A percentile compares a stretch with the other conserved stretches of the same genome.
Conservation (phyloP, 2,329 filamentous ascomycete genomes). For the Fusarium annulatum region DNA sequence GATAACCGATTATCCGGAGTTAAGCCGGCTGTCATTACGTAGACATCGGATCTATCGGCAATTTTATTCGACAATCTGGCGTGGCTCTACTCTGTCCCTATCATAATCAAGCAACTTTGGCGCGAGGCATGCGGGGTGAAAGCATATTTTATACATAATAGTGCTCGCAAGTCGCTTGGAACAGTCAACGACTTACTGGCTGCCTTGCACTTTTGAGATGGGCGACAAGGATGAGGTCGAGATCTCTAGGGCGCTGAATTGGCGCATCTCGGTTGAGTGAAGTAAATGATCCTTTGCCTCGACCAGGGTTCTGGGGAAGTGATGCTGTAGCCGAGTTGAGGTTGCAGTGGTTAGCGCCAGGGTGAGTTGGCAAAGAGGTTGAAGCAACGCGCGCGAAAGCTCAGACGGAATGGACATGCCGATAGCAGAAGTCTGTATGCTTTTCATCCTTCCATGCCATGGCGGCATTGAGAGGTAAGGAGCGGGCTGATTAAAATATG, state of each 20-base stretch:
- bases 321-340: background rate
- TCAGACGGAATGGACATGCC: background rate
- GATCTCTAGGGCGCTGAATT: background rate
- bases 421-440: accelerated
- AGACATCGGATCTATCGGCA: background rate
- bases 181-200: background rate
- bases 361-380: accelerated
- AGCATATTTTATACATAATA: background rate
- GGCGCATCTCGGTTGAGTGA: background rate
- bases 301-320: background rate
- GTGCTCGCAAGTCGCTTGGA: background rate
- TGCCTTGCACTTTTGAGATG: background rate
- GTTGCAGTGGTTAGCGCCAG: accelerated
- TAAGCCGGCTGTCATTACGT: background rate
- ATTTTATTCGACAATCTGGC: background rate
- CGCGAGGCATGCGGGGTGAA: background rate
- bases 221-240: background rate
- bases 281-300: background rate
- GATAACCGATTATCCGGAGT: background rate
- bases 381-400: accelerated
- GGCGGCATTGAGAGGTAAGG: accelerated
- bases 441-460: background rate
- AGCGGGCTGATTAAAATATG: background rate
- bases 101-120: no score
- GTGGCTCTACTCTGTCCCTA: background rate